A percentile compares a stretch with the other conserved stretches of the same genome.
phyloP scores from a whole-genome alignment of 192 early-diverging fungal genomes.

The Thamnidium elegans region DNA sequence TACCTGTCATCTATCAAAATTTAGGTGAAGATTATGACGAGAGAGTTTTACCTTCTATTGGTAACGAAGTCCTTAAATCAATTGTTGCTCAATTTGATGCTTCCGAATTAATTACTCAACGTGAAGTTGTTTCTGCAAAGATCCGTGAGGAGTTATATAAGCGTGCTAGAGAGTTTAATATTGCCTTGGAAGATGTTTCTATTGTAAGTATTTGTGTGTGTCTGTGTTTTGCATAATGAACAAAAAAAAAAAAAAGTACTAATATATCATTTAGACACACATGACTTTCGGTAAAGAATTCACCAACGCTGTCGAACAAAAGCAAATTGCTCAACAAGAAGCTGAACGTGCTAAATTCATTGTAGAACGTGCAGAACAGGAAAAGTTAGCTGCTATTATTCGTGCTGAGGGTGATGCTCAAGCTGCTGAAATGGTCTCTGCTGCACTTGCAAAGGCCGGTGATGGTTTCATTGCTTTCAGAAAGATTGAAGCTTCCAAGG shows the following conservation, averaged over 20 bases:
- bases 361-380: constrained; percentile 96
- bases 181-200: constrained; percentile 97
- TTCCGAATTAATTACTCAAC: constrained; percentile 96
- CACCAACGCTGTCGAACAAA: constrained; percentile 97
- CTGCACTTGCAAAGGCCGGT: constrained; percentile 86
- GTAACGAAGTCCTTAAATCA: constrained; percentile 98
- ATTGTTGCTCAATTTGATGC: constrained; percentile 99
- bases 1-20: constrained; percentile 85
- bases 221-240: neutral
- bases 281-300: constrained; percentile 99
- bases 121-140: constrained; percentile 87
- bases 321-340: constrained; percentile 99
- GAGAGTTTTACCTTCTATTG: constrained; percentile 94
- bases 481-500: constrained; percentile 95
- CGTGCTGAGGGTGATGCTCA: constrained; percentile 96
- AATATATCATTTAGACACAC: constrained; percentile 68
- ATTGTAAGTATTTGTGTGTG: constrained; percentile 61
- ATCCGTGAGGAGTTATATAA: constrained; percentile 92
- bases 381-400: constrained; percentile 94
- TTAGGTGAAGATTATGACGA: constrained; percentile 97
- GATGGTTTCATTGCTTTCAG: constrained; percentile 91
- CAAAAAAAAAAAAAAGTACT: neutral
- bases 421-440: constrained; percentile 90
- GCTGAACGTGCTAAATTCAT: constrained; percentile 98
- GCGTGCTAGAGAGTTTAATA: constrained; percentile 93